These are phyloP conservation scores for Kingdonia uniflora DNA, from an alignment of 164 flowering plant genomes.

Conservation along the genomic window DNA sequence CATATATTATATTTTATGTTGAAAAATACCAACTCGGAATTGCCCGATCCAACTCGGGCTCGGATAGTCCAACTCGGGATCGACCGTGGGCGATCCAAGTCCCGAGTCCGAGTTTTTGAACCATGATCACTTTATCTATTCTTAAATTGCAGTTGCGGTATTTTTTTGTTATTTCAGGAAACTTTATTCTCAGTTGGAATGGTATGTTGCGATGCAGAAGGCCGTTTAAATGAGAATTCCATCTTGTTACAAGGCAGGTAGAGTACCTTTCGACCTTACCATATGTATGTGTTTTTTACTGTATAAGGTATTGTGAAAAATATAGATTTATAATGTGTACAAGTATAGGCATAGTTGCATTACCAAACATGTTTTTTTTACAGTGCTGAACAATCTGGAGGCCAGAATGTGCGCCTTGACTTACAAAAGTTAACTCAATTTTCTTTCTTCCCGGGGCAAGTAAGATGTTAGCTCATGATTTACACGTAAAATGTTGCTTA, in stretches of 20 bases:
- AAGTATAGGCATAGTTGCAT: too few species aligned
- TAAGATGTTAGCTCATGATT: constrained; percentile 10
- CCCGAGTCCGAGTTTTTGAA: too few species aligned
- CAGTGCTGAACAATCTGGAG: constrained; percentile 92
- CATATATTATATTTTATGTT: too few species aligned
- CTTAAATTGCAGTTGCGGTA: too few species aligned
- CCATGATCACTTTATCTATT: too few species aligned
- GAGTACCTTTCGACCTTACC: too few species aligned
- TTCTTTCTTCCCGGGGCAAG: constrained; percentile 98
- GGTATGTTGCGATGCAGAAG: constrained; percentile 96
- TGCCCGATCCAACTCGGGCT: too few species aligned
- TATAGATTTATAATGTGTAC: not conserved
- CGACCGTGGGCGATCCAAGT: too few species aligned
- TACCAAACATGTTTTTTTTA: constrained; percentile 5
- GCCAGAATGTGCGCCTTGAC: constrained; percentile 89
- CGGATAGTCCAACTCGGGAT: too few species aligned
- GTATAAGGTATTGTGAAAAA: not conserved
- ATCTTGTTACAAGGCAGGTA: constrained; percentile 90
- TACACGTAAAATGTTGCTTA: not conserved
- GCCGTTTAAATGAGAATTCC: constrained; percentile 89
- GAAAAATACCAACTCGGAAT: too few species aligned
- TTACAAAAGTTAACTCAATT: constrained; percentile 53
- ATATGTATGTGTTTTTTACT: not conserved
- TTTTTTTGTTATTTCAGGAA: constrained; percentile 37
- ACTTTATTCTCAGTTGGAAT: constrained; percentile 81